These are phyloP conservation scores for Hibiscus trionum DNA, from an alignment of 345 rosid species.

Conservation along the genomic window DNA sequence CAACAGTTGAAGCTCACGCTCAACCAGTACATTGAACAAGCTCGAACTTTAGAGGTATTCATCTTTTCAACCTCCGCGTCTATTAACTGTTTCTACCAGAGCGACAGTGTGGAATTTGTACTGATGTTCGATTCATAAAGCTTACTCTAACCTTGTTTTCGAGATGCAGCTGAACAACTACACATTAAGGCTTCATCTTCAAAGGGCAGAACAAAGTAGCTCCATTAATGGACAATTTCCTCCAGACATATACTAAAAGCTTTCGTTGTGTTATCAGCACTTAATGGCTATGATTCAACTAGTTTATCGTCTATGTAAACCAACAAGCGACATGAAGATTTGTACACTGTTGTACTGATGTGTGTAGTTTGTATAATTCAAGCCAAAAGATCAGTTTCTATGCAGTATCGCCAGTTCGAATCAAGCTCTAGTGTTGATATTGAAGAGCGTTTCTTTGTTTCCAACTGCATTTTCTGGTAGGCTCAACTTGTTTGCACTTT, in stretches of 20 bases:
- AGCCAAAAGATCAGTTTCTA: neutral
- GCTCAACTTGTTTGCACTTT: too few relatives aligned
- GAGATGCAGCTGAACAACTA: conserved; percentile 4
- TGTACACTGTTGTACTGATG: neutral
- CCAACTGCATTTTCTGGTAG: too few relatives aligned
- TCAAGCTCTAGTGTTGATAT: too few relatives aligned
- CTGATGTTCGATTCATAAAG: neutral
- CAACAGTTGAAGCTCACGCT: neutral
- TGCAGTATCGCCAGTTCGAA: neutral
- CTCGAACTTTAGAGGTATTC: conserved; percentile 9
- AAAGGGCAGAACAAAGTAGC: conserved; percentile 1
- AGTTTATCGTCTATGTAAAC: neutral
- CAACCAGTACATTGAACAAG: conserved; percentile 5
- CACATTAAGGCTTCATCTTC: conserved; percentile 4
- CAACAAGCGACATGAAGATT: neutral
- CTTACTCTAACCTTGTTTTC: neutral
- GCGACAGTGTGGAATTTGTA: neutral
- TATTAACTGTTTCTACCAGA: neutral
- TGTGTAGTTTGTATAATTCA: conserved; percentile 1
- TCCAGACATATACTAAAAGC: neutral
- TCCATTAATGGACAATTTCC: neutral
- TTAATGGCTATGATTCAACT: neutral
- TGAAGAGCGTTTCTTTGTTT: too few relatives aligned
- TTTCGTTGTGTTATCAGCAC: neutral
- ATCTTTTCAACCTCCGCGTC: neutral